A percentile compares a stretch with the other conserved stretches of the same genome.
Evolutionary conservation across 352 stramenopile species (phyloP).

Genomic region (Thalassiosira livingstoniorum): DNA sequence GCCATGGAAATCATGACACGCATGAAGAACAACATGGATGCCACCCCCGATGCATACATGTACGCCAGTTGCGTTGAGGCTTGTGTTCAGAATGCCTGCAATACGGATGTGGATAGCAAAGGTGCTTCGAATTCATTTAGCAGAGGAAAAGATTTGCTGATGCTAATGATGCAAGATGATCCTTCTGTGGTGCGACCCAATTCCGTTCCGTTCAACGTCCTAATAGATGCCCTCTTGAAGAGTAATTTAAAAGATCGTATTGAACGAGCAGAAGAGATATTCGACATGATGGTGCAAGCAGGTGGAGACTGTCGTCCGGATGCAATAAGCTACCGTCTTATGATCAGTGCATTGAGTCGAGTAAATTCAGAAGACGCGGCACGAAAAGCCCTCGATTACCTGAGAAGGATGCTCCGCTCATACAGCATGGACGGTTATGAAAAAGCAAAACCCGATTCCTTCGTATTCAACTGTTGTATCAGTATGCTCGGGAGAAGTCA

Average conservation of each 20-base stretch:
- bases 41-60: constrained; percentile 43
- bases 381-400: constrained; percentile 54
- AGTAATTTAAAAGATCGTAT: constrained; percentile 30
- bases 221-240: constrained; percentile 44
- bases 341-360: constrained; percentile 47
- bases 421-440: constrained; percentile 54
- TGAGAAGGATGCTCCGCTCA: constrained; percentile 53
- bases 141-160: constrained; percentile 37
- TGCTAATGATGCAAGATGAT: constrained; percentile 28
- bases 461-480: constrained; percentile 58
- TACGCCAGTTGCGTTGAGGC: constrained; percentile 34
- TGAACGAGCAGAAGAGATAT: constrained; percentile 44
- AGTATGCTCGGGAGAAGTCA: constrained; percentile 53
- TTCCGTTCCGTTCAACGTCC: constrained; percentile 44
- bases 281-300: constrained; percentile 40
- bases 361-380: constrained; percentile 14
- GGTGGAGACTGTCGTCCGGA: constrained; percentile 56
- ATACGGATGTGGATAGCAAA: no score
- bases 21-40: constrained; percentile 63
- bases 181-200: constrained; percentile 18
- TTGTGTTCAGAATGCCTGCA: constrained; percentile 9
- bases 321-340: constrained; percentile 47
- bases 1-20: constrained; percentile 62
- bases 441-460: constrained; percentile 51
- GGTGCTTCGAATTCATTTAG: constrained; percentile 28